Percentiles rank a stretch among this genome's conserved stretches.
Conservation (phyloP, 179 eudicot genomes). For the Nepenthes alata region DNA sequence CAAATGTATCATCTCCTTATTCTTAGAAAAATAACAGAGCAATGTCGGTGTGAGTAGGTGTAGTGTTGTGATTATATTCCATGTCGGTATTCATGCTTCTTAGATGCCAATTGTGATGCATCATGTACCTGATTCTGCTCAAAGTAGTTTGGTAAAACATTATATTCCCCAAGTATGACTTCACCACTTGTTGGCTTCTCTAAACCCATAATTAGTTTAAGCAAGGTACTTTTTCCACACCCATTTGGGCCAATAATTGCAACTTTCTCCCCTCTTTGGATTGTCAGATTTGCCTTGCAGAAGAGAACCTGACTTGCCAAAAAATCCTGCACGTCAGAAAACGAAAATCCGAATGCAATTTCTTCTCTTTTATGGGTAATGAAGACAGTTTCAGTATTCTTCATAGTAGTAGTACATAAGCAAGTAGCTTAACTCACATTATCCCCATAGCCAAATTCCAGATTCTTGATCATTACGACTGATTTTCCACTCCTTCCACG, state of each 20-base stretch:
- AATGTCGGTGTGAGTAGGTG: no score
- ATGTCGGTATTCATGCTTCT: no score
- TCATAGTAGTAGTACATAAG: background rate
- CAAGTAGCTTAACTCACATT: constrained; percentile 31
- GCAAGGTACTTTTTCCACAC: constrained; percentile 92
- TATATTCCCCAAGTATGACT: constrained; percentile 82
- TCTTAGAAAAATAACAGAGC: no score
- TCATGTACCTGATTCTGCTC: constrained; percentile 88
- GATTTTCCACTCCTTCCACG: constrained; percentile 88
- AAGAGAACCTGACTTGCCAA: constrained; percentile 50
- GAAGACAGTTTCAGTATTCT: background rate
- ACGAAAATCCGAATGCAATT: background rate
- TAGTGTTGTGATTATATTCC: no score
- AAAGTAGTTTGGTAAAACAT: constrained; percentile 86
- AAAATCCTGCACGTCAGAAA: background rate
- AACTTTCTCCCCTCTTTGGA: constrained; percentile 84
- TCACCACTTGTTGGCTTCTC: constrained; percentile 60
- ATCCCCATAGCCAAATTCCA: constrained; percentile 68
- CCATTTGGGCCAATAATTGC: constrained; percentile 97
- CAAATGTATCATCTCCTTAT: no score
- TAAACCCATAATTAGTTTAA: constrained; percentile 76
- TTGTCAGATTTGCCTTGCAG: constrained; percentile 54
- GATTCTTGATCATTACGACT: constrained; percentile 53
- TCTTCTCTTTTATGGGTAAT: no score
- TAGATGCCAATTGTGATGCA: no score